phyloP scores from a whole-genome alignment of 2,329 filamentous ascomycete genomes.

The Furcasterigmium furcatum region DNA sequence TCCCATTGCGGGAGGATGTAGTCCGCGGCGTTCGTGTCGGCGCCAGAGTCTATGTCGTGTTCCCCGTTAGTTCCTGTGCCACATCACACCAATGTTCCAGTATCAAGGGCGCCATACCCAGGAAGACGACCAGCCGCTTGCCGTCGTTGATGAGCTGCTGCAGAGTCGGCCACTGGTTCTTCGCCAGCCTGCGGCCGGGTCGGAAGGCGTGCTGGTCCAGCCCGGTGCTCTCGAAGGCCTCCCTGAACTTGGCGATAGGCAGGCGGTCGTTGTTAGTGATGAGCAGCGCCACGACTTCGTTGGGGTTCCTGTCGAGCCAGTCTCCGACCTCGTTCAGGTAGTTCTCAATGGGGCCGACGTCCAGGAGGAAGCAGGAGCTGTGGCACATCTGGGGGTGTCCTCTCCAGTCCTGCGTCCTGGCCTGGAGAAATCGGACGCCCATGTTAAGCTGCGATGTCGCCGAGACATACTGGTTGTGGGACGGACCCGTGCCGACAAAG shows the following conservation, averaged over 20 bases:
- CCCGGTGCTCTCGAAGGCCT: slow-evolving; percentile 51
- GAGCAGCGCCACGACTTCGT: slow-evolving; percentile 62
- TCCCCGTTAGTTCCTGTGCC: slow-evolving; percentile 12
- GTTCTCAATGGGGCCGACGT: slow-evolving; percentile 51
- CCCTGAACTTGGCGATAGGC: slow-evolving; percentile 49
- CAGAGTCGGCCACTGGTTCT: slow-evolving; percentile 66
- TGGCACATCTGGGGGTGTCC: slow-evolving; percentile 60
- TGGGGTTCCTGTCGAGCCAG: slow-evolving; percentile 56
- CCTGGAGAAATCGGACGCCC: slow-evolving; percentile 63
- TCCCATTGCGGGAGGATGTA: slow-evolving; percentile 64
- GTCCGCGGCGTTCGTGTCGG: slow-evolving; percentile 45
- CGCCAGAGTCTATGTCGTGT: slow-evolving; percentile 52
- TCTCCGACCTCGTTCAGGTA: slow-evolving; percentile 56
- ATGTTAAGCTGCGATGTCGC: slow-evolving; percentile 55
- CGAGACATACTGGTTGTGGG: slow-evolving; percentile 59
- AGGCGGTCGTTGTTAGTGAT: slow-evolving; percentile 61
- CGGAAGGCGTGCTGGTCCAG: slow-evolving; percentile 55
- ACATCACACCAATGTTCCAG: background rate
- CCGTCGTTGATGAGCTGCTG: slow-evolving; percentile 58
- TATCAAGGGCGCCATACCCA: slow-evolving; percentile 43
- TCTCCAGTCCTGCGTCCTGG: slow-evolving; percentile 55
- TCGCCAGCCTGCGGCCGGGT: slow-evolving; percentile 35
- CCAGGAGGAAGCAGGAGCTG: slow-evolving; percentile 56
- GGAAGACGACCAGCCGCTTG: slow-evolving; percentile 67
- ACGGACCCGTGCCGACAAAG: slow-evolving; percentile 53